Evolutionary conservation across 352 stramenopile species (phyloP).

Genomic region (Phytopythium boreale): DNA sequence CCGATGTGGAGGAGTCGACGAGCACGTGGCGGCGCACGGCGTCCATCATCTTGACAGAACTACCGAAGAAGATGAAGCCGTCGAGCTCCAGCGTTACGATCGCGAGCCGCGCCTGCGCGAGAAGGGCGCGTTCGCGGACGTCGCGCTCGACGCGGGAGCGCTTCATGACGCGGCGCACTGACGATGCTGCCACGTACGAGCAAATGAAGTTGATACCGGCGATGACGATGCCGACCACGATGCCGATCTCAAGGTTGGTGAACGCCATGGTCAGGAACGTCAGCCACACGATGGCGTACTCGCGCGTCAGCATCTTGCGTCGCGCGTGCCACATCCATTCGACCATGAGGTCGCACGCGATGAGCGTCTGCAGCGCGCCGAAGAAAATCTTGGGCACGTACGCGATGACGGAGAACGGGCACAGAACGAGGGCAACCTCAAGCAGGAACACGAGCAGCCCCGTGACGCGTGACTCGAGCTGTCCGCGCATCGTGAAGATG

Average conservation of each 20-base stretch:
- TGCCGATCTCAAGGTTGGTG: conserved; percentile 94
- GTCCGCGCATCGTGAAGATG: conserved; percentile 83
- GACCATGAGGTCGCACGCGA: conserved; percentile 95
- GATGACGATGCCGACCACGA: conserved; percentile 90
- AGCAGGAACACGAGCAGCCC: conserved; percentile 77
- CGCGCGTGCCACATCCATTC: conserved; percentile 94
- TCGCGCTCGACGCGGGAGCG: conserved; percentile 78
- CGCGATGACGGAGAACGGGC: conserved; percentile 93
- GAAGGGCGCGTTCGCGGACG: conserved; percentile 65
- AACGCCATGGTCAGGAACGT: conserved; percentile 95
- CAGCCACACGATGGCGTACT: conserved; percentile 93
- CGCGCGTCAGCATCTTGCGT: conserved; percentile 81
- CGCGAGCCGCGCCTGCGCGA: conserved; percentile 69
- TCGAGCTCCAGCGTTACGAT: conserved; percentile 86
- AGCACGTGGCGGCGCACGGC: conserved; percentile 84
- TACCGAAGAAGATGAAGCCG: conserved; percentile 88
- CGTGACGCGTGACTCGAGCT: conserved; percentile 67
- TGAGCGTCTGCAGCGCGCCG: conserved; percentile 95
- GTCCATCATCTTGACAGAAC: conserved; percentile 85
- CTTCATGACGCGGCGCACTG: conserved; percentile 79
- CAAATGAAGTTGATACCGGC: conserved; percentile 89
- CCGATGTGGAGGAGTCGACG: conserved; percentile 24
- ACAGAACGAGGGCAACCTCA: conserved; percentile 74
- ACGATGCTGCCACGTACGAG: conserved; percentile 69
- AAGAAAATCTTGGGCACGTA: conserved; percentile 98